Conservation (phyloP, 2,329 filamentous ascomycete genomes). For the Penicillium oxalicum region DNA sequence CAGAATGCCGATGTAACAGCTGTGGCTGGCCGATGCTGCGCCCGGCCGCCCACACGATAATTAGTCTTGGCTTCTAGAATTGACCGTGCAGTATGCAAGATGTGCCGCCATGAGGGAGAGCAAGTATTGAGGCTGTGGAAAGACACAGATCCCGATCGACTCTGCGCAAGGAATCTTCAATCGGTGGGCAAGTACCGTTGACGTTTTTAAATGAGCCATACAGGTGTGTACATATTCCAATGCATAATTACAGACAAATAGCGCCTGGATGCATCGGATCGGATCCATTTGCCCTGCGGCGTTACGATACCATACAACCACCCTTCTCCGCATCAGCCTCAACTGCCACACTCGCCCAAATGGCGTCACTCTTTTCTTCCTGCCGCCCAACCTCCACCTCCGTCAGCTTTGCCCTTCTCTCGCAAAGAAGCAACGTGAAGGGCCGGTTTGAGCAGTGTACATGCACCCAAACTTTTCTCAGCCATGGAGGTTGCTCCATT, state of each 20-base stretch:
- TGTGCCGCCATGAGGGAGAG: too few relatives aligned
- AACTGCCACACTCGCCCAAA: background rate
- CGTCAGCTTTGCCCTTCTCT: background rate
- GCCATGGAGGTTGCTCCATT: slow-evolving; percentile 65
- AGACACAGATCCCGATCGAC: too few relatives aligned
- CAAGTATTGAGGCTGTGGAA: too few relatives aligned
- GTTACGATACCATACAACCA: background rate
- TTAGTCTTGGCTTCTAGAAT: too few relatives aligned
- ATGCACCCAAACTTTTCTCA: slow-evolving; percentile 1
- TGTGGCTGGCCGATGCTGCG: slow-evolving; percentile 6
- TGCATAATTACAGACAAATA: too few relatives aligned
- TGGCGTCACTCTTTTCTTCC: slow-evolving; percentile 1
- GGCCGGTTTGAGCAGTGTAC: background rate
- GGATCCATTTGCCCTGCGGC: too few relatives aligned
- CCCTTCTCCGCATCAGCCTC: background rate
- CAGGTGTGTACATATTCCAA: too few relatives aligned
- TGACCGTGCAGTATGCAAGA: too few relatives aligned
- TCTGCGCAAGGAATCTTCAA: too few relatives aligned
- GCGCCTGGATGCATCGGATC: too few relatives aligned
- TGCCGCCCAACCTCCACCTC: background rate
- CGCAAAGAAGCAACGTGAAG: background rate
- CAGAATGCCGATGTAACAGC: slow-evolving; percentile 16
- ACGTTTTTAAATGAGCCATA: too few relatives aligned
- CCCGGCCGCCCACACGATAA: slow-evolving; percentile 5
- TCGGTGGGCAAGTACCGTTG: too few relatives aligned